phyloP scores from a whole-genome alignment of 2,329 filamentous ascomycete species.

The Stachybotrys echinatus region DNA sequence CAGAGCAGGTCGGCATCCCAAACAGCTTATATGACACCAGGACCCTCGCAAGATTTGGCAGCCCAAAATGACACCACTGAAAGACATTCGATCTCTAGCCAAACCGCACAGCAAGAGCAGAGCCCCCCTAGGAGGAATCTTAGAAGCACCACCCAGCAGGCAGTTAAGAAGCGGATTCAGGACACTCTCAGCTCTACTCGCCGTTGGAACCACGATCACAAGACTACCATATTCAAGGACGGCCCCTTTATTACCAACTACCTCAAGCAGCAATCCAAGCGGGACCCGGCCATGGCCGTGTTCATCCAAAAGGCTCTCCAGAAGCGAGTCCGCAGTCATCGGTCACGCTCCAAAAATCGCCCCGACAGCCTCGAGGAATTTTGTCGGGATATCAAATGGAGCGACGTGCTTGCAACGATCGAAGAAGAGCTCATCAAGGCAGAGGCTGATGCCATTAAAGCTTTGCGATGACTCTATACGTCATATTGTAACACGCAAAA shows the following conservation, averaged over 20 bases:
- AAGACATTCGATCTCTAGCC: not conserved
- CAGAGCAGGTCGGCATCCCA: too few species aligned
- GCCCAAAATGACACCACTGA: not conserved
- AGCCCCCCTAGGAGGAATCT: not conserved
- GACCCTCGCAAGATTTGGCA: not conserved
- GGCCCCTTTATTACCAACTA: constrained; percentile 24
- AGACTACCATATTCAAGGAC: constrained; percentile 23
- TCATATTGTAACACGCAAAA: too few species aligned
- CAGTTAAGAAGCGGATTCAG: constrained; percentile 20
- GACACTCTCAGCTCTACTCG: constrained; percentile 30
- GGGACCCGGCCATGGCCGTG: constrained; percentile 26
- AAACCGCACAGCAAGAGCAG: not conserved
- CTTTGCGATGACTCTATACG: constrained; percentile 14
- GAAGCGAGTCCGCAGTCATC: constrained; percentile 12
- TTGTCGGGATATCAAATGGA: constrained; percentile 24
- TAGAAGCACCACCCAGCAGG: not conserved
- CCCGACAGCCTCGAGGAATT: constrained; percentile 25
- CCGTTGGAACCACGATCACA: constrained; percentile 33
- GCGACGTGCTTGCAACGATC: constrained; percentile 25
- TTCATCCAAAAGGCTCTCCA: constrained; percentile 25
- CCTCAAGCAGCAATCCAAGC: constrained; percentile 28
- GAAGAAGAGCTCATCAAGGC: constrained; percentile 22
- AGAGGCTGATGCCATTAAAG: constrained; percentile 10
- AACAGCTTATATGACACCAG: not conserved
- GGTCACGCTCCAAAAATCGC: constrained; percentile 4